phyloP scores from a whole-genome alignment of 1,139 yeast genomes.

The Kluyveromyces marxianus region DNA sequence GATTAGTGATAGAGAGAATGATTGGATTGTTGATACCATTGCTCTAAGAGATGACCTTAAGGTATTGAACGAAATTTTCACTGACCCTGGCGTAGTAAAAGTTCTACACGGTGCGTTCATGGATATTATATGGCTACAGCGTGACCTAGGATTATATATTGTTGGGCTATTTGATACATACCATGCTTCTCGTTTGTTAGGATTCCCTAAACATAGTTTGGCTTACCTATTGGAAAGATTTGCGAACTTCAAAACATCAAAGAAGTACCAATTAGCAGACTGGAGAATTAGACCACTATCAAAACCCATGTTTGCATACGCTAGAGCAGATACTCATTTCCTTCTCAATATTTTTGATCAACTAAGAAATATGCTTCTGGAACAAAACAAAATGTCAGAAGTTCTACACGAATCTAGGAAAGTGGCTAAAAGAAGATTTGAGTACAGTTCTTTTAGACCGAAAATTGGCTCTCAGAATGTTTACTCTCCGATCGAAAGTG shows the following conservation, averaged over 20 bases:
- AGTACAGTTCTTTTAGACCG: constrained; percentile 59
- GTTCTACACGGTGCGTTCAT: constrained; percentile 94
- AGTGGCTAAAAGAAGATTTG: constrained; percentile 78
- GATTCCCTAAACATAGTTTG: constrained; percentile 74
- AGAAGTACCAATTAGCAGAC: constrained; percentile 92
- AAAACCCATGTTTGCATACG: constrained; percentile 72
- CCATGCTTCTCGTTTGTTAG: constrained; percentile 75
- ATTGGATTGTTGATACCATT: constrained; percentile 76
- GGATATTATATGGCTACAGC: constrained; percentile 96
- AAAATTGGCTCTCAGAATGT: constrained; percentile 32
- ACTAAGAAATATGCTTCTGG: constrained; percentile 56
- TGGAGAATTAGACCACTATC: constrained; percentile 92
- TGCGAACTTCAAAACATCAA: constrained; percentile 82
- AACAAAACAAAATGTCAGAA: constrained; percentile 42
- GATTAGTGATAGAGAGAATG: constrained; percentile 72
- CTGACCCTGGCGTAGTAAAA: constrained; percentile 74
- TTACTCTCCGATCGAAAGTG: constrained; percentile 42
- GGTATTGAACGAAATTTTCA: constrained; percentile 62
- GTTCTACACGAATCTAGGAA: constrained; percentile 72
- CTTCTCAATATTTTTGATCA: constrained; percentile 72
- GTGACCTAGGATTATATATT: constrained; percentile 87
- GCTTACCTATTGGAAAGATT: constrained; percentile 76
- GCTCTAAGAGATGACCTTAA: constrained; percentile 66
- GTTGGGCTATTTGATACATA: constrained; percentile 90
- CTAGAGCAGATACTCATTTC: constrained; percentile 93